Evolutionary conservation across 768 basidiomycete genomes (phyloP).

Genomic region (Pholiota conissans): DNA sequence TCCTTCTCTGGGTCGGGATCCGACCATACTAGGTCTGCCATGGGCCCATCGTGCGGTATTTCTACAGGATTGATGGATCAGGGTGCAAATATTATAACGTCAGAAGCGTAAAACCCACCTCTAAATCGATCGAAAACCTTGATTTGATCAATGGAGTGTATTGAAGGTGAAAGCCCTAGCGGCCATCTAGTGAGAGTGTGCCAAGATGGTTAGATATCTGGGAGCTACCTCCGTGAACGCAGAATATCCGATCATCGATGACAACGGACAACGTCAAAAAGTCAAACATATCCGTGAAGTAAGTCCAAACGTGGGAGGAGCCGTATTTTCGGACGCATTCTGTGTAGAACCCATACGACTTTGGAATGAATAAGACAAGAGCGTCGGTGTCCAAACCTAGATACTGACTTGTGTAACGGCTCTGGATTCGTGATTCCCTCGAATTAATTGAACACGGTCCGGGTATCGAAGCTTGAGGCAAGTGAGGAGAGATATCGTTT

Average conservation of each 20-base stretch:
- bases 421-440: conserved; percentile 97
- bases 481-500: conserved; percentile 95
- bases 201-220: conserved; percentile 1
- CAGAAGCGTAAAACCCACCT: conserved; percentile 47
- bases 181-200: conserved; percentile 7
- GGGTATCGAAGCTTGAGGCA: conserved; percentile 97
- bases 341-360: conserved; percentile 99
- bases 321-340: conserved; percentile 99
- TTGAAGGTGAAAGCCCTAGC: conserved; percentile 91
- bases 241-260: conserved; percentile 99
- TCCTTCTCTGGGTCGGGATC: conserved; percentile 99
- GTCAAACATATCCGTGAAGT: conserved; percentile 99
- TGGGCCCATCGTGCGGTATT: conserved; percentile 98
- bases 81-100: conserved; percentile 17
- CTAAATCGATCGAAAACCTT: conserved; percentile 98
- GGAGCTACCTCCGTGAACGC: conserved; percentile 88
- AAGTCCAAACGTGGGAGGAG: conserved; percentile 95
- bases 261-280: conserved; percentile 96
- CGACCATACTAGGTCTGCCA: conserved; percentile 99
- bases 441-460: conserved; percentile 92
- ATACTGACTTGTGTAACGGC: conserved; percentile 93
- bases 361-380: conserved; percentile 28
- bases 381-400: conserved; percentile 12
- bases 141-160: conserved; percentile 99
- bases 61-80: conserved; percentile 52